Evolutionary conservation across 2,329 filamentous ascomycete genomes (phyloP).

Genomic region (Calonectria pauciramosa): DNA sequence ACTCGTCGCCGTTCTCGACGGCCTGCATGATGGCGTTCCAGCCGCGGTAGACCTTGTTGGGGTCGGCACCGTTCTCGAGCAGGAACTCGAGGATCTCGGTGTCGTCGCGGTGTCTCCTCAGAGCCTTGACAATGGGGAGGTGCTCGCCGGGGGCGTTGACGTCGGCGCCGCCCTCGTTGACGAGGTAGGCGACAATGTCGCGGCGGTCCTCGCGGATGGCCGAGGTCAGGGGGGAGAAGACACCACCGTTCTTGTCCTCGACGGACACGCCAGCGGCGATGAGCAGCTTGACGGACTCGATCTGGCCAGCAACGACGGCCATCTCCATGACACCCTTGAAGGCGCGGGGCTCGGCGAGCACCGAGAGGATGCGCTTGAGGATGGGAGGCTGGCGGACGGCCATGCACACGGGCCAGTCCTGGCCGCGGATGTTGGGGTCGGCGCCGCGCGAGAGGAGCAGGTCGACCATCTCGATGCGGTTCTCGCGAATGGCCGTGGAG

Average conservation of each 20-base stretch:
- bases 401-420: conserved; percentile 81
- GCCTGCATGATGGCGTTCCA: conserved; percentile 77
- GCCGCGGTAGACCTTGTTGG: conserved; percentile 76
- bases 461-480: conserved; percentile 71
- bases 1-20: conserved; percentile 72
- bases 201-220: conserved; percentile 74
- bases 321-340: conserved; percentile 78
- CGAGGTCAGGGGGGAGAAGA: conserved; percentile 78
- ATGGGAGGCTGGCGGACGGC: conserved; percentile 73
- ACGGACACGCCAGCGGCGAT: conserved; percentile 75
- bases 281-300: conserved; percentile 76
- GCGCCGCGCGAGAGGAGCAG: conserved; percentile 70
- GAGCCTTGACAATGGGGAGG: conserved; percentile 77
- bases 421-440: conserved; percentile 72
- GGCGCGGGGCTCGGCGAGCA: conserved; percentile 69
- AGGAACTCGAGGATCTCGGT: conserved; percentile 74
- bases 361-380: conserved; percentile 69
- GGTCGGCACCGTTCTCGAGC: conserved; percentile 74
- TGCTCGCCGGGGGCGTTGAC: conserved; percentile 79
- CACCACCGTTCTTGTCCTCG: conserved; percentile 80
- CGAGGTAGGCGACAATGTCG: conserved; percentile 72
- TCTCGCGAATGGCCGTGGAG: conserved; percentile 75
- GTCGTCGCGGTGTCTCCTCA: conserved; percentile 70
- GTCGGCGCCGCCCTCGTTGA: conserved; percentile 73
- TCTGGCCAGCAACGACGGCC: conserved; percentile 75